Evolutionary conservation across 495 filamentous ascomycete genomes (phyloP).

Genomic region (Lophiostoma macrostomum): DNA sequence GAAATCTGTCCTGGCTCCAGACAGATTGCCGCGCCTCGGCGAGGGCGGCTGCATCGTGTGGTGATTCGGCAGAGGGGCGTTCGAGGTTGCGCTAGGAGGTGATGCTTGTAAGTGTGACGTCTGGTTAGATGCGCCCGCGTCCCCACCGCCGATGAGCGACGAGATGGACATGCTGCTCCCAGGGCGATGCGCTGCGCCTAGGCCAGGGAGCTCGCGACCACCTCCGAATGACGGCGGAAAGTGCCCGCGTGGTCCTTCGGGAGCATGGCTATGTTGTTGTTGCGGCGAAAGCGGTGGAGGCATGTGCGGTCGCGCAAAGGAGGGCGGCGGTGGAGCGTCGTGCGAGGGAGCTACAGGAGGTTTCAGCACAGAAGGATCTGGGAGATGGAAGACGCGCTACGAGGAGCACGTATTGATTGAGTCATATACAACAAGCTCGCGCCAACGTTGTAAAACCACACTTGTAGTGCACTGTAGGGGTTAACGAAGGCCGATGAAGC

Average conservation of each 20-base stretch:
- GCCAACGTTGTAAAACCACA: no score
- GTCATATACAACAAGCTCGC: no score
- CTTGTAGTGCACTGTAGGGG: no score
- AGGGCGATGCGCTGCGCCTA: slow-evolving; percentile 50
- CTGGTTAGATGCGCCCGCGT: slow-evolving; percentile 28
- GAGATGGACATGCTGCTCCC: slow-evolving; percentile 95
- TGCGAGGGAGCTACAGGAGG: slow-evolving; percentile 25
- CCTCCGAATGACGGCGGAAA: slow-evolving; percentile 46
- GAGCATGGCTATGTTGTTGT: slow-evolving; percentile 47
- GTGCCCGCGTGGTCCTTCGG: slow-evolving; percentile 30
- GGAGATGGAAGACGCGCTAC: no score
- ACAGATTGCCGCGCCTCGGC: slow-evolving; percentile 30
- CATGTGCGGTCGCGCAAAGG: slow-evolving; percentile 56
- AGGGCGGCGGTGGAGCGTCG: slow-evolving; percentile 44
- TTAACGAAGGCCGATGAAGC: no score
- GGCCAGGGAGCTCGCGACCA: slow-evolving; percentile 52
- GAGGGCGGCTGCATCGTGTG: slow-evolving; percentile 42
- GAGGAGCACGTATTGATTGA: no score
- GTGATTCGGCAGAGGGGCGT: slow-evolving; percentile 16
- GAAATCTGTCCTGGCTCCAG: slow-evolving; percentile 29
- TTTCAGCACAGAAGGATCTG: slow-evolving; percentile 16
- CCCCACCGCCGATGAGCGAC: slow-evolving; percentile 71
- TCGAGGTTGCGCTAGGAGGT: slow-evolving; percentile 15
- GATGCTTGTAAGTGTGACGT: slow-evolving; percentile 29
- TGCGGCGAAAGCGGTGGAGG: slow-evolving; percentile 60